Evolutionary conservation across 768 basidiomycete species (phyloP), one percentile per base, ranked within the genome.

Genomic region (Rhodotorula kratochvilovae): DNA sequence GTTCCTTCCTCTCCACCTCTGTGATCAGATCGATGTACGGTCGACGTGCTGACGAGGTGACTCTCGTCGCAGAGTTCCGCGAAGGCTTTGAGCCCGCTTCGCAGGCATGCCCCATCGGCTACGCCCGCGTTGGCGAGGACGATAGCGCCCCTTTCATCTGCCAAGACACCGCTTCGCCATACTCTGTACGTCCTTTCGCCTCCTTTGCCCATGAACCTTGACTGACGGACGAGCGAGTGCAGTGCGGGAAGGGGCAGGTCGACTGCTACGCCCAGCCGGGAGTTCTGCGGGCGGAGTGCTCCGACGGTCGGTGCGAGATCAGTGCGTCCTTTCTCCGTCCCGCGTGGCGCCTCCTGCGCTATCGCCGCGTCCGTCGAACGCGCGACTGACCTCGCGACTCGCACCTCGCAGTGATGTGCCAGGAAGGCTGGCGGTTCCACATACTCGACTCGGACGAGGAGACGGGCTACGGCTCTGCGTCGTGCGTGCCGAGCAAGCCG

Each of bases 191-290:
- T 51, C 19, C 6, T 17, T 27, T 2, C 16, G 7, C 15, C 39
- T 25, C 8, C 42, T 7, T 39, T 31, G 10, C 54, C 29, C 45
- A 21, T 1, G 56, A 51, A 11, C 29, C 16, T 1, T 25, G 33
- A 10, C 31, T 29, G 27, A 50, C 13, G 33, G 0, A 3, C 7
- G 5, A n/a, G 27, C 11, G 42, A 12, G n/a, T 12, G 35, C 46
- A 70, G 69, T 70, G 69, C 25, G 69, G 69, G 1, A 23, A 36
- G 7, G 29, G 15, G 7, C 69, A 70, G 36, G 17, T 54, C 0
- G 63, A 70, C 21, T 70, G 69, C 31, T 70, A 61, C 45, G 53
- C 69, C 21, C 63, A 46, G 27, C 59, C 64, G 8, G 69, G 69
- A 2, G 54, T 70, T 3, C 54, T 70, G 33, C 50, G 29, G 7